Percentiles rank a stretch among this genome's conserved stretches.
These are phyloP conservation scores for Xylaria venustula DNA, from an alignment of 495 filamentous ascomycete genomes.

Conservation along the genomic window DNA sequence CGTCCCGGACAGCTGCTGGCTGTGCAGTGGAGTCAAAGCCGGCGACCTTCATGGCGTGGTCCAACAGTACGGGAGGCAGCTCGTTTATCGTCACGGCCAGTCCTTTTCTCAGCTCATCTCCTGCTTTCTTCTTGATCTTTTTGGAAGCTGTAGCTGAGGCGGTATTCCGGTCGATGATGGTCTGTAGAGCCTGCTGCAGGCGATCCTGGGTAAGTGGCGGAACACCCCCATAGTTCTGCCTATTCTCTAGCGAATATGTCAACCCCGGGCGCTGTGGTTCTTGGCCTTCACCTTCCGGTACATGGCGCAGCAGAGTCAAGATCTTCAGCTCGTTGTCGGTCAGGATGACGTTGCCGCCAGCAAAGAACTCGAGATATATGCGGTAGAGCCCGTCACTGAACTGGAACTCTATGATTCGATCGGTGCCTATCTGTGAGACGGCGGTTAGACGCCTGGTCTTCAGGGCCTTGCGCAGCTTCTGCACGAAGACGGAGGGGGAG, in stretches of 20 bases:
- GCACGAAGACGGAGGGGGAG: conserved; percentile 79
- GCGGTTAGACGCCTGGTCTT: conserved; percentile 81
- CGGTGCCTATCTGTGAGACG: conserved; percentile 83
- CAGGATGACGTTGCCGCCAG: conserved; percentile 87
- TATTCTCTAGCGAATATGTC: conserved; percentile 74
- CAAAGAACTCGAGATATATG: conserved; percentile 93
- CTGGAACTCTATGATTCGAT: conserved; percentile 86
- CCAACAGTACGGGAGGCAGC: conserved; percentile 79
- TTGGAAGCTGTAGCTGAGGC: conserved; percentile 51
- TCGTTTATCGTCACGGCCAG: conserved; percentile 81
- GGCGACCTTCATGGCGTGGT: conserved; percentile 73
- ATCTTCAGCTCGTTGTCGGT: conserved; percentile 79
- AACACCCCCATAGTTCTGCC: conserved; percentile 77
- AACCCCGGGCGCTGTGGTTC: conserved; percentile 75
- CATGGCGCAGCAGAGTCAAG: conserved; percentile 75
- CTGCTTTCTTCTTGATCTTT: conserved; percentile 71
- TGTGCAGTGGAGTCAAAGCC: conserved; percentile 64
- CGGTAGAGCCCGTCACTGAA: conserved; percentile 89
- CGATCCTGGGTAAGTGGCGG: conserved; percentile 72
- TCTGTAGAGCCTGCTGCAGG: conserved; percentile 65
- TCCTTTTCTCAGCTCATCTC: conserved; percentile 72
- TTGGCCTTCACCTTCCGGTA: conserved; percentile 67
- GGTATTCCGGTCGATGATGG: conserved; percentile 54
- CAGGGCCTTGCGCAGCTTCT: conserved; percentile 78
- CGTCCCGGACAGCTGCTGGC: conserved; percentile 65